A percentile compares a stretch with the other conserved stretches of the same genome.
Evolutionary conservation across 2,329 filamentous ascomycete species (phyloP).

Genomic region (Penicillium palitans): DNA sequence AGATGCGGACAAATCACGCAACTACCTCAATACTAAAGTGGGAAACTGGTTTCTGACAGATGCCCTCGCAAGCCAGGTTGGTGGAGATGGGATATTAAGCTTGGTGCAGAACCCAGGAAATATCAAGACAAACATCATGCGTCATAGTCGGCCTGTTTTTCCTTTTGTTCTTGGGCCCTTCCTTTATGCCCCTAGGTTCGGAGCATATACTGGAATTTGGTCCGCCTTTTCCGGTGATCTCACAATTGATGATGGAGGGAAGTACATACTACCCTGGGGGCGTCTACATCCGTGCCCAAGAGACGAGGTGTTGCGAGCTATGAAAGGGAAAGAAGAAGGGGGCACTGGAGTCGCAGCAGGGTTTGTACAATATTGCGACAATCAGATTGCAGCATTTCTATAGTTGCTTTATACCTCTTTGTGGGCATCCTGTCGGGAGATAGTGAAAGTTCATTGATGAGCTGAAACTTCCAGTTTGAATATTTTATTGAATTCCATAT

Average conservation of each 20-base stretch:
- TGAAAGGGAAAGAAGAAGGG: constrained; percentile 6
- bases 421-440: neutral
- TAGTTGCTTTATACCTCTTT: neutral
- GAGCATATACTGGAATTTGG: constrained; percentile 15
- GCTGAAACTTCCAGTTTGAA: neutral
- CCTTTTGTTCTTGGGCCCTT: constrained; percentile 3
- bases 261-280: constrained; percentile 13
- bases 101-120: constrained; percentile 15
- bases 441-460: neutral
- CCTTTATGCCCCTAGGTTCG: constrained; percentile 5
- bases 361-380: constrained; percentile 22
- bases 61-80: neutral
- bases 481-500: neutral
- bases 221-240: constrained; percentile 9
- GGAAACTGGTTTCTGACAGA: constrained; percentile 16
- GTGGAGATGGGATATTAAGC: constrained; percentile 6
- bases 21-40: constrained; percentile 14
- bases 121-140: constrained; percentile 8
- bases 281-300: constrained; percentile 10
- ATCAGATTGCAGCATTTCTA: constrained; percentile 1
- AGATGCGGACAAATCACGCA: neutral
- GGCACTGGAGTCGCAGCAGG: neutral
- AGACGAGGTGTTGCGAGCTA: constrained; percentile 8
- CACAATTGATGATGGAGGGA: constrained; percentile 8
- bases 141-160: constrained; percentile 8